Evolutionary conservation across 345 rosid genomes (phyloP), one percentile per base, ranked within the genome.

Genomic region (Populus pruinosa): DNA sequence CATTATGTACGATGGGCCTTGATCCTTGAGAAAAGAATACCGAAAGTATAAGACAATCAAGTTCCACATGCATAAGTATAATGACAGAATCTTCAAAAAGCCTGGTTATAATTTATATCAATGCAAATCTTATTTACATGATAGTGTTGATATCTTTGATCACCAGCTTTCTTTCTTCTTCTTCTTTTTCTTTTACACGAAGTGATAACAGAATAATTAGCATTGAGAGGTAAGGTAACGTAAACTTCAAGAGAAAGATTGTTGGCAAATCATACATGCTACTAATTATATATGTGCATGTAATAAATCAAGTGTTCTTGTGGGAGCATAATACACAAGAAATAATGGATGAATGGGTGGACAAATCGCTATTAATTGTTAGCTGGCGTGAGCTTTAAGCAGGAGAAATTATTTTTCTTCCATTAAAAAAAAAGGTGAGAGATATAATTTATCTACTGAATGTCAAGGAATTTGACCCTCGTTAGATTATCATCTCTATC

Each of bases 171-270:
- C 38, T 63, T 74, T 17, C 27, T 53, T 29, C 25, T 25, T 56
- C 44, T 74, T 17, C 27, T 33, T 29, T 70, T 25, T 56, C 44
- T 41, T 25, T 59, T 35, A 36, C 12, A n/a, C 53, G 72, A 75
- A 75, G 33, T 41, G 17, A 4, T 47, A 0, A 14, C 61, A 38
- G 33, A 69, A 70, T 69, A 69, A 76, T 69, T 39, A 76, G 68
- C 31, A 7, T 44, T 21, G 44, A 23, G 11, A 12, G 8, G 53
- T n/a, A 2, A n/a, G n/a, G 21, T 53, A 62, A 62, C 83, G 83
- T 82, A 29, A 78, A 31, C 76, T 80, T 82, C 66, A 82, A 85
- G 85, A 68, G 21, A 85, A 79, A 73, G 76, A 49, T 65, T 31
- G 49, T 7, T n/a, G 80, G 74, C 80, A 61, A 73, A 44, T 56